Percentiles rank a stretch among this genome's conserved stretches.
phyloP scores from a whole-genome alignment of 2,329 filamentous ascomycete genomes.

The Diaporthe australafricana region DNA sequence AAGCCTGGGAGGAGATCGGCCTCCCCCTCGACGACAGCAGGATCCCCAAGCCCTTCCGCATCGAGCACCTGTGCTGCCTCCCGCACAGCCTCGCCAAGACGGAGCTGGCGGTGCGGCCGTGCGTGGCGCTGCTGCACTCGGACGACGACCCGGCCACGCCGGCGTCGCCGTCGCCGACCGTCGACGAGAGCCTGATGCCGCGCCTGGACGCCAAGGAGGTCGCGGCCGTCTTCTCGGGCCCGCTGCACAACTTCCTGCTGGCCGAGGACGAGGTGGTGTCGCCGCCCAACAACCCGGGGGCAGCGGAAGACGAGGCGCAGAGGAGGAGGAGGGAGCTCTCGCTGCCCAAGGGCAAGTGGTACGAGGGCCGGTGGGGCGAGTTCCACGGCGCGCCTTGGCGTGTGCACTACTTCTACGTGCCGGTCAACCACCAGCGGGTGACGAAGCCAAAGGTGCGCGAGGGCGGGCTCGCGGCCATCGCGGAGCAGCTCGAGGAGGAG shows the following conservation, averaged over 20 bases:
- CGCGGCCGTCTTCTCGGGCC: constrained; percentile 91
- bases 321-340: constrained; percentile 46
- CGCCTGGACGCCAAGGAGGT: constrained; percentile 90
- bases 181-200: constrained; percentile 80
- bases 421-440: constrained; percentile 77
- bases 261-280: constrained; percentile 64
- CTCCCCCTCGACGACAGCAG: constrained; percentile 77
- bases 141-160: constrained; percentile 53
- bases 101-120: constrained; percentile 79
- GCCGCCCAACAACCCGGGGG: too few species aligned
- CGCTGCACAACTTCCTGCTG: constrained; percentile 85
- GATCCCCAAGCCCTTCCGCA: constrained; percentile 80
- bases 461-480: constrained; percentile 56
- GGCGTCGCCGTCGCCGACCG: constrained; percentile 53
- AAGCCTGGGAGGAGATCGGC: constrained; percentile 94
- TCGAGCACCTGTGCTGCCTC: constrained; percentile 89
- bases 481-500: constrained; percentile 59
- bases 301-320: constrained; percentile 41
- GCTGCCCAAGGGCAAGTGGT: constrained; percentile 77
- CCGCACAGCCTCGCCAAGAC: constrained; percentile 81
- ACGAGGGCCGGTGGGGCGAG: constrained; percentile 83
- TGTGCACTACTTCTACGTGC: constrained; percentile 93
- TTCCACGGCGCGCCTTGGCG: constrained; percentile 85
- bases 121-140: constrained; percentile 81
- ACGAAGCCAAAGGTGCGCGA: constrained; percentile 62